Evolutionary conservation across 208 protist genomes (phyloP).

Genomic region (Leishmania turanica): DNA sequence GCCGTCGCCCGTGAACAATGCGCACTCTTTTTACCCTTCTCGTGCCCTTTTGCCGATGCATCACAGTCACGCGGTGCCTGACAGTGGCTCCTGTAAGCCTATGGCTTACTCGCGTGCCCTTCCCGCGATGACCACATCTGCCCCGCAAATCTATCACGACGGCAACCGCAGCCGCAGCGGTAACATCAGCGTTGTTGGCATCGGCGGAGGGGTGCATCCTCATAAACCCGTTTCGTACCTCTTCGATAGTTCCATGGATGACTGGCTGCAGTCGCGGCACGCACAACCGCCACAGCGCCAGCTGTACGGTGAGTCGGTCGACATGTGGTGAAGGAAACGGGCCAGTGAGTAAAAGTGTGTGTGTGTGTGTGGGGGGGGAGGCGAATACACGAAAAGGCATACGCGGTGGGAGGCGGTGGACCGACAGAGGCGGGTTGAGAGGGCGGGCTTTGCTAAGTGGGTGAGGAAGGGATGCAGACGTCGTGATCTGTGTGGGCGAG

Average conservation of each 20-base stretch:
- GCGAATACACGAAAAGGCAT: not conserved
- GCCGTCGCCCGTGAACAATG: not conserved
- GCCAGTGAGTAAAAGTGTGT: not conserved
- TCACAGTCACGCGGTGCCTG: too few relatives aligned
- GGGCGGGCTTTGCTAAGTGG: not conserved
- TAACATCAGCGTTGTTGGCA: not conserved
- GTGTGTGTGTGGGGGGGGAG: not conserved
- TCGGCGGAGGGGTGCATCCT: conserved; percentile 12
- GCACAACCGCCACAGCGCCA: conserved; percentile 13
- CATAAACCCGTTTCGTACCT: conserved; percentile 37
- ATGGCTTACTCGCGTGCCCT: not conserved
- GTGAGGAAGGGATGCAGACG: not conserved
- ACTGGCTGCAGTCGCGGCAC: conserved; percentile 13
- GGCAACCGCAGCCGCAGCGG: not conserved
- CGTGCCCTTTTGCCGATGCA: not conserved
- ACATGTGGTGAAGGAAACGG: conserved; percentile 15
- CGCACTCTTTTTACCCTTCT: conserved; percentile 2
- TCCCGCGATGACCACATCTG: not conserved
- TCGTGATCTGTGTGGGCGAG: not conserved
- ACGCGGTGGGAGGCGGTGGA: not conserved
- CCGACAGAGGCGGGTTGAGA: not conserved
- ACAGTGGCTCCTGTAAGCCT: not conserved
- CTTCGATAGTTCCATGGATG: conserved; percentile 31
- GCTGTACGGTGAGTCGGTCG: conserved; percentile 13
- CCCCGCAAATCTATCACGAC: not conserved